Evolutionary conservation across 179 eudicot genomes (phyloP).

Genomic region (Amaranthus tricolor): DNA sequence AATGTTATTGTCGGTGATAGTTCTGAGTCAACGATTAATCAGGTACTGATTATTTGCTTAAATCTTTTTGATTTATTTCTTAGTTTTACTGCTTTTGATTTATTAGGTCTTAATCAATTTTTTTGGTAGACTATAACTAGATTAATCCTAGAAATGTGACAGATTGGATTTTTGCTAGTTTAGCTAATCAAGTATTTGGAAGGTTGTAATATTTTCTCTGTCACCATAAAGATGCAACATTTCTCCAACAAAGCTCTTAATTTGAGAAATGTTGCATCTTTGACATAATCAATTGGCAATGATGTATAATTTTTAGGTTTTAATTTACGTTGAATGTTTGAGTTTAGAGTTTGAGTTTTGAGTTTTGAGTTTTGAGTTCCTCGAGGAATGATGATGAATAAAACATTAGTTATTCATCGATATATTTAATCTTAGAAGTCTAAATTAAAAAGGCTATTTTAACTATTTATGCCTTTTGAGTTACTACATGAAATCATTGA

Average conservation of each 20-base stretch:
- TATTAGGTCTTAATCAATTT: neutral
- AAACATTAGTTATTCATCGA: neutral
- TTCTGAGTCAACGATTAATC: constrained; percentile 26
- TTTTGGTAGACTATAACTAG: neutral
- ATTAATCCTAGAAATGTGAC: neutral
- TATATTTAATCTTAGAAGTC: neutral
- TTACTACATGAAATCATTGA: too few relatives aligned
- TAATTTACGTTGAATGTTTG: neutral
- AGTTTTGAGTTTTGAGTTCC: neutral
- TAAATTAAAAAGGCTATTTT: neutral
- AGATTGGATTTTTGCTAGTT: neutral
- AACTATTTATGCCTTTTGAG: neutral
- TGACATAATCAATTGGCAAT: neutral
- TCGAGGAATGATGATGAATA: neutral
- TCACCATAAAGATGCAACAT: neutral
- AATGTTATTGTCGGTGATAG: constrained; percentile 27
- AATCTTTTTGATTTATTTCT: neutral
- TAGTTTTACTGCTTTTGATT: neutral
- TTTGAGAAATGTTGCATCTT: neutral
- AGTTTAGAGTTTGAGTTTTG: neutral
- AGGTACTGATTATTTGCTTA: constrained; percentile 5
- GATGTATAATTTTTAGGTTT: neutral
- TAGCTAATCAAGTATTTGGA: neutral
- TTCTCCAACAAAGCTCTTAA: neutral
- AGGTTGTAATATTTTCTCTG: neutral